These are phyloP conservation scores for Colletotrichum zoysiae DNA, from an alignment of 2,329 filamentous ascomycete species.

Conservation along the genomic window DNA sequence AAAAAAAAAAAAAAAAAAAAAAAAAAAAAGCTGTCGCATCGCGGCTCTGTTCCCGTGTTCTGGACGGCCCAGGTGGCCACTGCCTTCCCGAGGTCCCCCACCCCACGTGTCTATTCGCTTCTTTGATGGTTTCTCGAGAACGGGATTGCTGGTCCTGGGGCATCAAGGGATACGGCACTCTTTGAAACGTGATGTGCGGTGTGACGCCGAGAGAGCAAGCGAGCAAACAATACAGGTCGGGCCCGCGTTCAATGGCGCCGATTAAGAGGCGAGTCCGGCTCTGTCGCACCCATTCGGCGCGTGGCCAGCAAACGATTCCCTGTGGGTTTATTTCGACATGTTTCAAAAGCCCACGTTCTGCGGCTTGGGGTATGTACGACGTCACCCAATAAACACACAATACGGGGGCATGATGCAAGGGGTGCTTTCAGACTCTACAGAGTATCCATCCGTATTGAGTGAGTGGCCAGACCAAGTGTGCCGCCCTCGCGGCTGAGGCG, in stretches of 20 bases:
- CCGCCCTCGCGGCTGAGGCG: not conserved
- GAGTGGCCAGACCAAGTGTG: constrained; percentile 10
- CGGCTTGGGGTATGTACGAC: not conserved
- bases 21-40: no score
- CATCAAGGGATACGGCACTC: not conserved
- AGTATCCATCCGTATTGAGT: not conserved
- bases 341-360: not conserved
- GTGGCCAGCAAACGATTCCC: not conserved
- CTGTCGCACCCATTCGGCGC: not conserved
- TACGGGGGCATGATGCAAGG: not conserved
- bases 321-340: not conserved
- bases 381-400: not conserved
- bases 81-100: no score
- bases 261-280: not conserved
- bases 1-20: no score
- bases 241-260: not conserved
- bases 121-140: not conserved
- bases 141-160: not conserved
- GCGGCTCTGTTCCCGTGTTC: no score
- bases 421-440: not conserved
- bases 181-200: not conserved
- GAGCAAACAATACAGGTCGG: not conserved
- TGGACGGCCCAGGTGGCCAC: no score
- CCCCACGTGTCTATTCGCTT: not conserved
- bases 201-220: not conserved